Conservation (phyloP, 208 protist genomes). For the Crithidia sp. region DNA sequence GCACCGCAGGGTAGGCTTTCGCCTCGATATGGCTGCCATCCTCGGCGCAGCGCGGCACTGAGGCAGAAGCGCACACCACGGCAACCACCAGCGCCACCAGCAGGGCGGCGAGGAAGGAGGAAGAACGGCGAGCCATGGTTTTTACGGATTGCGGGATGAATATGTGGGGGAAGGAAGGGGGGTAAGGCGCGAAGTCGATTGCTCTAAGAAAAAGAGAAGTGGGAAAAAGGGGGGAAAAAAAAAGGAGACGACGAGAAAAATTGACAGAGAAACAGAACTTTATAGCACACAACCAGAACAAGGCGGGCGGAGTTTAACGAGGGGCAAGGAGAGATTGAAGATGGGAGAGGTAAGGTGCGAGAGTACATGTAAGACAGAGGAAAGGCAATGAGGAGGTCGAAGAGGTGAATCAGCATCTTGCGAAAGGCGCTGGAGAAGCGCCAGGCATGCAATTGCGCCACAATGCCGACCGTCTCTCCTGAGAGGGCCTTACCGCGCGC, state of each 20-base stretch:
- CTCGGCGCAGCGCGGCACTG: conserved; percentile 34
- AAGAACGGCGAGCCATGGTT: conserved; percentile 5
- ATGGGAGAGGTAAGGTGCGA: too few species aligned
- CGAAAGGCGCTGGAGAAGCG: too few species aligned
- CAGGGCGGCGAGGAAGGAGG: conserved; percentile 9
- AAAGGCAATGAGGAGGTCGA: too few species aligned
- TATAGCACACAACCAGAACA: too few species aligned
- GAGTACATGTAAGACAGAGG: too few species aligned
- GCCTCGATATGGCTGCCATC: conserved; percentile 8
- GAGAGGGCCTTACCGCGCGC: too few species aligned
- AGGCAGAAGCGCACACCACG: conserved; percentile 8
- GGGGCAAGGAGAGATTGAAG: too few species aligned
- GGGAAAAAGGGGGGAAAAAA: conserved; percentile 6
- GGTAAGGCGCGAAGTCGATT: not conserved
- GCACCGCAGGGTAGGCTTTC: not conserved
- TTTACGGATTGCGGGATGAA: too few species aligned
- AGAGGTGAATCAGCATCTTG: too few species aligned
- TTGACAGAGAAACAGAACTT: not conserved
- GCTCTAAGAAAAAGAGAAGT: not conserved
- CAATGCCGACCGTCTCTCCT: too few species aligned
- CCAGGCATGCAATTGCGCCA: too few species aligned
- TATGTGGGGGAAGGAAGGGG: not conserved
- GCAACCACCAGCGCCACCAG: conserved; percentile 13
- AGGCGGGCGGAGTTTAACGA: too few species aligned
- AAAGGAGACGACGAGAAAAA: not conserved